Evolutionary conservation across 2,329 filamentous ascomycete genomes (phyloP), one percentile per base, ranked within the genome.

Genomic region (Falciphora oryzae): DNA sequence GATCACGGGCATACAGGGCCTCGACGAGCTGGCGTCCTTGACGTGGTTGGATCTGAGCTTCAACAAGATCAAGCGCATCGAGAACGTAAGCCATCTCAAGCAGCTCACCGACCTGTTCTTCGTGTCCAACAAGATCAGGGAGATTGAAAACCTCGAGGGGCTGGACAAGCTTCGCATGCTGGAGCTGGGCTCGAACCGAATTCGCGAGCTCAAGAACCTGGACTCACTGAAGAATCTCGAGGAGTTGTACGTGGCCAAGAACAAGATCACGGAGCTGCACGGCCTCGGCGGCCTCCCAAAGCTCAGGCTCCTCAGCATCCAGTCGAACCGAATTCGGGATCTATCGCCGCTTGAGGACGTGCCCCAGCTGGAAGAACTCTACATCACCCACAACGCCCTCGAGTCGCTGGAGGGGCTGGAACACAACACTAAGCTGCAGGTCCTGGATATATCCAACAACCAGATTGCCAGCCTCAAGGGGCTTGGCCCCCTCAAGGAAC

Each of bases 41-140:
- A 92, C 85, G 7, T 89, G 81, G 65, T 85, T 99, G 64, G 95
- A 99, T 75, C 83, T 99, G 63, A 96, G 91, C 76, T 99, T 97
- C 85, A 99, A 99, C 82, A 98, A 98, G 81, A 94, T 99, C 80
- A 97, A 97, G 76, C 93, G 97, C 77, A 96, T 99, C 80, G 97
- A 96, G 77, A 88, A 94, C 71, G 80, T 98, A 69, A 84, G 84
- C 65, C 90, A 94, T 71, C 80, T 99, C 66, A 89, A 80, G 28
- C 84, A 92, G 64, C 83, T 98, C 65, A 89, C 84, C 67, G 92
- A 98, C 70, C 75, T 99, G 3, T 99, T 90, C 75, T 91, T 99
- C 70, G 92, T 98, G 62, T 92, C 96, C 73, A 98, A 99, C 78
- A 95, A 95, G 76, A 96, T 99, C 73, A 84, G 85, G 69, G 88